Conservation (phyloP, 805 yeast species). For the Saccharomycopsis oosterbeekiorum region DNA sequence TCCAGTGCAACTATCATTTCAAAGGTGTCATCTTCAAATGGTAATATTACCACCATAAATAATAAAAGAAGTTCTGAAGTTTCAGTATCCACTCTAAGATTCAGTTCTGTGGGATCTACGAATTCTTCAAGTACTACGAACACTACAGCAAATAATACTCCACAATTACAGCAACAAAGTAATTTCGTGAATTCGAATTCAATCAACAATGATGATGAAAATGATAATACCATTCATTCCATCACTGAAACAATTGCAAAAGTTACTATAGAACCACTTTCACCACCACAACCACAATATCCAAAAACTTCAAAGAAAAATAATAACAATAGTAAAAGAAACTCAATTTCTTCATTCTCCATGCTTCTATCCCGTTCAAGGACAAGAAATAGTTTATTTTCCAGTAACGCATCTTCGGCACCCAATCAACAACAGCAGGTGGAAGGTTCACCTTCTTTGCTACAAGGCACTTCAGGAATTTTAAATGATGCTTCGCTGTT, state of each 20-base stretch:
- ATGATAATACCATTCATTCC: background rate
- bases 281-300: background rate
- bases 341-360: background rate
- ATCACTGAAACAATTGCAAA: background rate
- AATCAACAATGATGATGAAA: background rate
- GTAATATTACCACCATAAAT: background rate
- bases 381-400: background rate
- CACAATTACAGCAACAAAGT: background rate
- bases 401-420: background rate
- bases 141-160: background rate
- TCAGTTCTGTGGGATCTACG: background rate
- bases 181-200: background rate
- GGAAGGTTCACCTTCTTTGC: background rate
- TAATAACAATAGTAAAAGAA: background rate
- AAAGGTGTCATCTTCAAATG: background rate
- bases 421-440: background rate
- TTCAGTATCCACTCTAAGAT: background rate
- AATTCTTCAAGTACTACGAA: background rate
- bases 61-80: background rate
- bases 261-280: background rate
- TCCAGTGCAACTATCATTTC: background rate
- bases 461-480: too few species aligned
- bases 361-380: conserved; percentile 1
- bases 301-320: background rate
- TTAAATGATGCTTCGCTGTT: background rate